Conservation (phyloP, 805 yeast genomes). For the Ogataea henricii region DNA sequence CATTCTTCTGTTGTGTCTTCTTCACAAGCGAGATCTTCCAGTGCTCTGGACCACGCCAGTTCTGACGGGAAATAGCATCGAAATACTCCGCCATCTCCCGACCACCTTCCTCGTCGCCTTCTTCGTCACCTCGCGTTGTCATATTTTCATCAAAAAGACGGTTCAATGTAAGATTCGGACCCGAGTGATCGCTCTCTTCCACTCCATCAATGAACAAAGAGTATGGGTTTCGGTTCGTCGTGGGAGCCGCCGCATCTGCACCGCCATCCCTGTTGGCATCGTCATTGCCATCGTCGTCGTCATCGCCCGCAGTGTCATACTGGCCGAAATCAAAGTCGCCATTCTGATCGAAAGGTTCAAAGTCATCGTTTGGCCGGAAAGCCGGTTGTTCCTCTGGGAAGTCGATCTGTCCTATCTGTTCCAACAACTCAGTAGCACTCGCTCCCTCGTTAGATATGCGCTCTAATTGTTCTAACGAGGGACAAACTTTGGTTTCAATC, state of each 20-base stretch:
- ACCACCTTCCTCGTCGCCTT: slow-evolving; percentile 40
- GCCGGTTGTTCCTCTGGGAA: slow-evolving; percentile 19
- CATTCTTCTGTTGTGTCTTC: slow-evolving; percentile 11
- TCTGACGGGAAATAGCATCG: slow-evolving; percentile 66
- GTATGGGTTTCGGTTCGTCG: slow-evolving; percentile 32
- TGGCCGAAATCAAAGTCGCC: slow-evolving; percentile 22
- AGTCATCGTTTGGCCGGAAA: slow-evolving; percentile 24
- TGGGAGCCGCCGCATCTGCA: slow-evolving; percentile 12
- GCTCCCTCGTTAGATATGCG: slow-evolving; percentile 31
- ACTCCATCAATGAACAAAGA: slow-evolving; percentile 35
- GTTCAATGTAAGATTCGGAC: slow-evolving; percentile 35
- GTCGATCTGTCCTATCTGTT: slow-evolving; percentile 27
- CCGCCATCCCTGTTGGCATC: slow-evolving; percentile 30
- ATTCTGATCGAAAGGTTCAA: slow-evolving; percentile 20
- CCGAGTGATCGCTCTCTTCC: slow-evolving; percentile 30
- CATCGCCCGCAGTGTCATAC: slow-evolving; percentile 22
- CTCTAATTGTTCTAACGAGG: slow-evolving; percentile 65
- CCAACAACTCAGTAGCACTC: slow-evolving; percentile 28
- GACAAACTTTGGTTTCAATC: slow-evolving; percentile 54
- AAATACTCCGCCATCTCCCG: slow-evolving; percentile 67
- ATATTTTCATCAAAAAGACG: slow-evolving; percentile 36
- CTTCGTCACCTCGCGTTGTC: slow-evolving; percentile 25
- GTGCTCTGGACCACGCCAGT: slow-evolving; percentile 92
- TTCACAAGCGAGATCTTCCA: slow-evolving; percentile 71
- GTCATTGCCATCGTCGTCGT: slow-evolving; percentile 27